Conservation (phyloP, 129 eudicot species). For the Saussurea involucrata region DNA sequence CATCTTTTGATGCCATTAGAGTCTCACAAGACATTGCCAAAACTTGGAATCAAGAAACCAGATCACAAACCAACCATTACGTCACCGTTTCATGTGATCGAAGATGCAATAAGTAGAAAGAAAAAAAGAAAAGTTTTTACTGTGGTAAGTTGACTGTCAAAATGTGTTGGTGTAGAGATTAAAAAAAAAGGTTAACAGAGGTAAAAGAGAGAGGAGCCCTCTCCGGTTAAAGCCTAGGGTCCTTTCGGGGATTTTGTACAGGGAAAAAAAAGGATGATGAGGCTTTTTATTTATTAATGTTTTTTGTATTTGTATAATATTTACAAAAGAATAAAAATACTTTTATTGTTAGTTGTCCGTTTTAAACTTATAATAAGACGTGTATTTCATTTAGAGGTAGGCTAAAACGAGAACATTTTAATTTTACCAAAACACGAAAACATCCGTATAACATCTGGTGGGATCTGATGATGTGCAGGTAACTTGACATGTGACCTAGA, state of each 20-base stretch:
- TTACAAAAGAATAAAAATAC: background rate
- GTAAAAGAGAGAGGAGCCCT: conserved; percentile 41
- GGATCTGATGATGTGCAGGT: no score
- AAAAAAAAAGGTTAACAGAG: conserved; percentile 23
- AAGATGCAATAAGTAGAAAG: conserved; percentile 45
- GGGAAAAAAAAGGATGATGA: conserved; percentile 51
- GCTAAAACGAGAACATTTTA: no score
- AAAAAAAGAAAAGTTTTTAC: background rate
- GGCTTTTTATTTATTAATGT: conserved; percentile 38
- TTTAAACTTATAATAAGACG: background rate
- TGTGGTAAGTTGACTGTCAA: conserved; percentile 8
- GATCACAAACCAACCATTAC: conserved; percentile 49
- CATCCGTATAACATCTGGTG: no score
- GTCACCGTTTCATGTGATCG: conserved; percentile 49
- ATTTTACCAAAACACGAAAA: no score
- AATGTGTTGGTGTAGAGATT: conserved; percentile 9
- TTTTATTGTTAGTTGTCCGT: background rate
- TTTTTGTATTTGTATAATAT: conserved; percentile 1
- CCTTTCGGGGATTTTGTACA: conserved; percentile 40
- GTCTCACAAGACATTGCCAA: conserved; percentile 76
- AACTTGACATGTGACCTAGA: no score
- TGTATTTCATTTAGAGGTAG: background rate
- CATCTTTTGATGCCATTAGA: conserved; percentile 72
- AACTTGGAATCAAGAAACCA: conserved; percentile 78
- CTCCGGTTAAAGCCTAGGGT: conserved; percentile 44